Evolutionary conservation across 2,329 filamentous ascomycete species (phyloP).

Genomic region (Cladophialophora bantiana): DNA sequence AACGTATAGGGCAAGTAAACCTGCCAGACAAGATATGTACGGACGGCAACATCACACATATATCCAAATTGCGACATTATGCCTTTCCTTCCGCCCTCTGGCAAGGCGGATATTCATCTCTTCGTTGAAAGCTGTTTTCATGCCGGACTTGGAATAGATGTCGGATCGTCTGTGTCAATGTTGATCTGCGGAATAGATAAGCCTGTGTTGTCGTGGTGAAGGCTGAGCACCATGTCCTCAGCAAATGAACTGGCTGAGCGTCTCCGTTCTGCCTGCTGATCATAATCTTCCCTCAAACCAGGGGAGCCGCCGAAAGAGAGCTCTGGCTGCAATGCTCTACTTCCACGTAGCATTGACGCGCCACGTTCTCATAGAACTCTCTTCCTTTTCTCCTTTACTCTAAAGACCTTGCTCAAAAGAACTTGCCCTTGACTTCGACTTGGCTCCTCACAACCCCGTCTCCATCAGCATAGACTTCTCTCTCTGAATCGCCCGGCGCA

Average conservation of each 20-base stretch:
- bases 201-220: conserved; percentile 4
- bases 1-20: no score
- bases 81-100: background rate
- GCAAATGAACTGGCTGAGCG: background rate
- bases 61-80: background rate
- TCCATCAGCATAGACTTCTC: conserved; percentile 29
- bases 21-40: no score
- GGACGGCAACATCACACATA: no score
- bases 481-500: conserved; percentile 20
- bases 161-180: background rate
- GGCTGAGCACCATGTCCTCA: background rate
- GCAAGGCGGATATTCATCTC: background rate
- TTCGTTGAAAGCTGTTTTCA: conserved; percentile 4
- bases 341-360: background rate
- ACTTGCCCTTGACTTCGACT: conserved; percentile 39
- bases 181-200: background rate
- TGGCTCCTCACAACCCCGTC: conserved; percentile 39
- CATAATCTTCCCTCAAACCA: background rate
- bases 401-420: conserved; percentile 31
- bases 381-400: background rate
- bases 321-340: no score
- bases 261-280: background rate
- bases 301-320: background rate
- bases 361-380: background rate
- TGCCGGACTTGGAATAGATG: background rate